Evolutionary conservation across 1,139 yeast species (phyloP).

Genomic region (Suhomyces bokatorum): DNA sequence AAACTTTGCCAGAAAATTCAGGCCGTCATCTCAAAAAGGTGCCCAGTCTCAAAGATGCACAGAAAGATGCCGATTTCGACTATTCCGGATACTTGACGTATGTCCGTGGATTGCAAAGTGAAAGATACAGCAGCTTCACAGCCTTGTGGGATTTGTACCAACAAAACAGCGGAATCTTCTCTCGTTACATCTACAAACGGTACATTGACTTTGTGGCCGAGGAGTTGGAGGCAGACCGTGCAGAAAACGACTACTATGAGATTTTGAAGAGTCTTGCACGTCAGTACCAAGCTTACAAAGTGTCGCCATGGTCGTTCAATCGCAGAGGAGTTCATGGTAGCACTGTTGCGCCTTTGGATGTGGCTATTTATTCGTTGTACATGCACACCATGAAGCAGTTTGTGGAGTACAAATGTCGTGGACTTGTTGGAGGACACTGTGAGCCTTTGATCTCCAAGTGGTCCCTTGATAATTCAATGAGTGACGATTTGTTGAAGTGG

Average conservation of each 20-base stretch:
- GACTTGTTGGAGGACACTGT: constrained; percentile 33
- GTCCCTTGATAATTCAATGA: constrained; percentile 38
- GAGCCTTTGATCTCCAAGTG: constrained; percentile 38
- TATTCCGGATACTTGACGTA: constrained; percentile 40
- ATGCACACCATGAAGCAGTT: constrained; percentile 27
- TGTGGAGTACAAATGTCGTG: constrained; percentile 31
- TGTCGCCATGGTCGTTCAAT: constrained; percentile 31
- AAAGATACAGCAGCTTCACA: constrained; percentile 29
- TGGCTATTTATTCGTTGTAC: constrained; percentile 27
- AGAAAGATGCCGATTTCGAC: constrained; percentile 40
- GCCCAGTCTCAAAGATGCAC: constrained; percentile 28
- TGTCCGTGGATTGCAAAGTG: constrained; percentile 25
- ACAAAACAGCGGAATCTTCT: constrained; percentile 26
- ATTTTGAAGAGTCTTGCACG: constrained; percentile 24
- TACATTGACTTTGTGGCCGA: constrained; percentile 27
- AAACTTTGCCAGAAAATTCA: constrained; percentile 9
- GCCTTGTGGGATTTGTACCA: constrained; percentile 39
- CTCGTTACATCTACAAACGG: constrained; percentile 26
- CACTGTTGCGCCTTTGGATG: constrained; percentile 19
- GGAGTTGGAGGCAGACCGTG: constrained; percentile 15
- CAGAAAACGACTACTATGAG: constrained; percentile 25
- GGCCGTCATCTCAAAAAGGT: constrained; percentile 6
- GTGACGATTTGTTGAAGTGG: constrained; percentile 23
- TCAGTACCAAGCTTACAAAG: constrained; percentile 24
- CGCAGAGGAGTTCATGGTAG: constrained; percentile 10